Evolutionary conservation across 257 asterid genomes (phyloP), one percentile per base, ranked within the genome.

Genomic region (Perilla frutescens): DNA sequence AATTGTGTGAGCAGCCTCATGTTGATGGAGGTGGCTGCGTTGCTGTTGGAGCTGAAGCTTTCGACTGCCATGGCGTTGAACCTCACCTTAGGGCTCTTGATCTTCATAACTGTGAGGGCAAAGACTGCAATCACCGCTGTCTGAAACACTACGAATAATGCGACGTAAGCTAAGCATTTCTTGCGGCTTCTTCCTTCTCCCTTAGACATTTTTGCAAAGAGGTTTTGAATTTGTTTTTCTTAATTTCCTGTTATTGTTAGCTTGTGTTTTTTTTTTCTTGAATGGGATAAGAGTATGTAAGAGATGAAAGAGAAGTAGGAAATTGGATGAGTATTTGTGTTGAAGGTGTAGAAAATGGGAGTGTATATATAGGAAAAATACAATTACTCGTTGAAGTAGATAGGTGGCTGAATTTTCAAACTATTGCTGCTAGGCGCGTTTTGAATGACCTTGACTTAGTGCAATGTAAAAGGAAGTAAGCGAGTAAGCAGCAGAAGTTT

Each of bases 101-200:
- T 4, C 45, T 58, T 71, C 74, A 71, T 48, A 11, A 77, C 77
- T 1, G 77, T 77, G 44, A 77, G 74, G 4, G 74, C 81, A 0
- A 77, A 49, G 4, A 71, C 59, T 1, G 57, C 7, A 7, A 77
- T 71, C 34, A 77, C 29, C 0, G 69, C 64, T 0, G 74, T 12
- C 6, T 71, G 74, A 11, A 77, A 64, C 56, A 71, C 69, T 2
- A 71, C 8, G 58, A 77, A 77, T 10, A 41, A 57, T 47, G 77
- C 81, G 4, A 77, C 67, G 29, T 65, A 77, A 1, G 81, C 74
- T 9, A 77, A 58, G 74, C 81, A 77, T 71, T 56, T 71, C 45
- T 37, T 76, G 13, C 34, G 50, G 71, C 76, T 76, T n/a, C 76
- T 51, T 43, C 80, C 71, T 63, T 69, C 76, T 4, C 81, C 81